Conservation (phyloP, 1,139 yeast species). For the Yamadazyma dendronema region DNA sequence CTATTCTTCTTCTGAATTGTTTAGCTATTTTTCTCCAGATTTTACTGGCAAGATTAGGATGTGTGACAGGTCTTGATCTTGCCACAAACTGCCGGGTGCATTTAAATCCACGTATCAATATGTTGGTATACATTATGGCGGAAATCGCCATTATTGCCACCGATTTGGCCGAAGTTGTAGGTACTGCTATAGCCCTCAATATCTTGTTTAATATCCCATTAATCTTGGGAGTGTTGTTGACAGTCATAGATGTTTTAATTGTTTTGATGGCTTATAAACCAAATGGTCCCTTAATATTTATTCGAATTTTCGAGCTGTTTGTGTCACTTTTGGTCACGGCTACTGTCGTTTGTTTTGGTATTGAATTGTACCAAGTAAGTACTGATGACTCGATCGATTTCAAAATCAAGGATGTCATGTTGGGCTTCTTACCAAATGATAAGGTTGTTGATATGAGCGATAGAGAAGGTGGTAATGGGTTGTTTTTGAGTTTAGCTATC, state of each 20-base stretch:
- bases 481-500: slow-evolving; percentile 84
- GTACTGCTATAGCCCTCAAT: slow-evolving; percentile 87
- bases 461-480: slow-evolving; percentile 62
- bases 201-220: slow-evolving; percentile 78
- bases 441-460: slow-evolving; percentile 62
- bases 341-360: slow-evolving; percentile 80
- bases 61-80: slow-evolving; percentile 85
- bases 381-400: slow-evolving; percentile 50
- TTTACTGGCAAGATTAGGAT: slow-evolving; percentile 80
- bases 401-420: slow-evolving; percentile 51
- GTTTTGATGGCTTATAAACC: slow-evolving; percentile 89
- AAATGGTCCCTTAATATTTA: slow-evolving; percentile 75
- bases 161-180: slow-evolving; percentile 91
- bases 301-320: slow-evolving; percentile 78
- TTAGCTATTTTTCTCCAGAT: slow-evolving; percentile 86
- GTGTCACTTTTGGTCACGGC: slow-evolving; percentile 75
- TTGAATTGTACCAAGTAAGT: slow-evolving; percentile 72
- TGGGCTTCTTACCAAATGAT: slow-evolving; percentile 78
- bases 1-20: slow-evolving; percentile 76
- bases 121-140: slow-evolving; percentile 67
- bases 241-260: slow-evolving; percentile 79
- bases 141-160: slow-evolving; percentile 91
- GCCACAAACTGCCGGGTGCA: slow-evolving; percentile 85
- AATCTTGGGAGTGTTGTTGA: slow-evolving; percentile 72
- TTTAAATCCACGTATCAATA: slow-evolving; percentile 60